phyloP scores from a whole-genome alignment of 805 yeast species.

The Ogataea pignaliae region DNA sequence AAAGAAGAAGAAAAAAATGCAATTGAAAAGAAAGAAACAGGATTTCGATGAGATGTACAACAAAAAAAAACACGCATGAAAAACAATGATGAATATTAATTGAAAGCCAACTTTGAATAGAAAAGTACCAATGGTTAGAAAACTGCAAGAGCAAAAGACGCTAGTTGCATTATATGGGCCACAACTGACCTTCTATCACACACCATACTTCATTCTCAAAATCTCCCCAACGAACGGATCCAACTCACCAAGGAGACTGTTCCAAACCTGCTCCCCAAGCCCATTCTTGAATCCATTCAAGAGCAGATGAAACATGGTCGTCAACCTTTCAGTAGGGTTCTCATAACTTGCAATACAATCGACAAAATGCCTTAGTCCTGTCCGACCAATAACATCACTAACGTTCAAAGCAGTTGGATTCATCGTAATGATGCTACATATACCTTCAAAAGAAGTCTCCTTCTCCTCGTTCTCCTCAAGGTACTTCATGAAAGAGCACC shows the following conservation, averaged over 20 bases:
- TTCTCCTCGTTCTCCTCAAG: slow-evolving; percentile 83
- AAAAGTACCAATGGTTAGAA: too few species aligned
- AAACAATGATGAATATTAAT: too few species aligned
- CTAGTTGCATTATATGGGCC: too few species aligned
- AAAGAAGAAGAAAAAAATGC: too few species aligned
- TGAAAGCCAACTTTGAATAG: too few species aligned
- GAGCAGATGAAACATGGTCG: slow-evolving; percentile 40
- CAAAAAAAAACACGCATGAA: too few species aligned
- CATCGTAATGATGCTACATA: slow-evolving; percentile 60
- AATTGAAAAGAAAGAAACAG: too few species aligned
- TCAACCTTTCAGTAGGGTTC: slow-evolving; percentile 45
- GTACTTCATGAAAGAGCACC: slow-evolving; percentile 68
- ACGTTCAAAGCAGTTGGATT: slow-evolving; percentile 62
- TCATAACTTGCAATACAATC: slow-evolving; percentile 55
- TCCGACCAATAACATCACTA: slow-evolving; percentile 39
- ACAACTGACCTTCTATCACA: slow-evolving; percentile 10
- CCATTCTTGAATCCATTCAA: slow-evolving; percentile 42
- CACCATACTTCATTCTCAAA: slow-evolving; percentile 25
- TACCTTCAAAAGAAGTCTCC: slow-evolving; percentile 81
- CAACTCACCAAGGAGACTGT: slow-evolving; percentile 16
- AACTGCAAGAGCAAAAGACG: too few species aligned
- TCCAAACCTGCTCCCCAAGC: slow-evolving; percentile 37
- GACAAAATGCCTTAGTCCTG: slow-evolving; percentile 48
- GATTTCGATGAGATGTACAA: too few species aligned
- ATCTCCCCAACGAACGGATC: slow-evolving; percentile 23